Conservation (phyloP, 805 yeast genomes). For the Groenewaldozyma salmanticensis region DNA sequence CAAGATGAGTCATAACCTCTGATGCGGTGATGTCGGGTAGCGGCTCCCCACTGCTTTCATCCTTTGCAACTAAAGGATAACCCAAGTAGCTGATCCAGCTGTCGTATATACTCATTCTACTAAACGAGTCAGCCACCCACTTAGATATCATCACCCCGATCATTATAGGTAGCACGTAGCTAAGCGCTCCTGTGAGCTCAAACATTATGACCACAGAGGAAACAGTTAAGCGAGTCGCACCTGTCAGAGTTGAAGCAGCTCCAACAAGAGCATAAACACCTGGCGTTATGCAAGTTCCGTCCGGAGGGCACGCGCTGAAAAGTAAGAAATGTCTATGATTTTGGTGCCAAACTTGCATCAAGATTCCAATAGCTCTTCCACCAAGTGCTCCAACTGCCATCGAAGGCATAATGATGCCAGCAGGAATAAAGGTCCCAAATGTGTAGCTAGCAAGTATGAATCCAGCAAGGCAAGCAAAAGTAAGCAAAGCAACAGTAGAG, state of each 20-base stretch:
- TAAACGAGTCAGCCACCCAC: conserved; percentile 56
- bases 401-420: conserved; percentile 96
- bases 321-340: conserved; percentile 27
- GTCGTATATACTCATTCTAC: conserved; percentile 54
- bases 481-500: conserved; percentile 21
- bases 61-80: conserved; percentile 32
- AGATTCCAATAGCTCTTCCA: conserved; percentile 77
- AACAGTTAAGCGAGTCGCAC: conserved; percentile 71
- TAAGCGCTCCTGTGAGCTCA: conserved; percentile 79
- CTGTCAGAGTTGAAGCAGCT: conserved; percentile 73
- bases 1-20: conserved; percentile 29
- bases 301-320: conserved; percentile 35
- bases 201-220: conserved; percentile 72
- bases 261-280: conserved; percentile 87
- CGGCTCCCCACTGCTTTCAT: conserved; percentile 31
- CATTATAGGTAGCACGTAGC: conserved; percentile 81
- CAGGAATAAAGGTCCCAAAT: conserved; percentile 68
- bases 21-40: conserved; percentile 31
- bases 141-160: conserved; percentile 67
- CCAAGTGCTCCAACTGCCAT: conserved; percentile 95
- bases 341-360: conserved; percentile 44
- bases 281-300: conserved; percentile 57
- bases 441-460: conserved; percentile 56
- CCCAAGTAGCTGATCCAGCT: conserved; percentile 34
- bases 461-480: conserved; percentile 40